A percentile compares a stretch with the other conserved stretches of the same genome.
Conservation (phyloP, 192 early-diverging fungal genomes). For the Dissophora ornata region DNA sequence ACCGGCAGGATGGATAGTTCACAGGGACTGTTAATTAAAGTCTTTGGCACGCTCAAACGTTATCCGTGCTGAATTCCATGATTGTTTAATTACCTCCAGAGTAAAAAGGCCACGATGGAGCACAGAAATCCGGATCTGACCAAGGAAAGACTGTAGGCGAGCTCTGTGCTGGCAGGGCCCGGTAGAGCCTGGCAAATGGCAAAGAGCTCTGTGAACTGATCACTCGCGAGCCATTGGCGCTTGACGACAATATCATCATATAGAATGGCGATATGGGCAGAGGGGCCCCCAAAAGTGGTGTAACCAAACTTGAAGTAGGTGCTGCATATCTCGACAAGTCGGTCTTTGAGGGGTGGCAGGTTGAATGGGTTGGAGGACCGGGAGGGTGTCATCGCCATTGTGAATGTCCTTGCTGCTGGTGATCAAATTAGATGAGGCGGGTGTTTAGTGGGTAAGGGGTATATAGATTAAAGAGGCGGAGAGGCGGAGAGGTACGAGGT, state of each 20-base stretch:
- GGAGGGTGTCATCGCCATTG: not conserved
- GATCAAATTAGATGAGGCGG: not conserved
- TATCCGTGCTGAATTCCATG: not conserved
- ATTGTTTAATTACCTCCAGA: constrained; percentile 60
- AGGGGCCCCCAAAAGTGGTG: constrained; percentile 73
- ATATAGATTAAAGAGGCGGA: not conserved
- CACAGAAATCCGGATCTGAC: constrained; percentile 61
- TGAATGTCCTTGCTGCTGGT: no score
- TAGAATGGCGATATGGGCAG: constrained; percentile 68
- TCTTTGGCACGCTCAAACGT: constrained; percentile 37
- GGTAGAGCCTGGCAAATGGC: constrained; percentile 72
- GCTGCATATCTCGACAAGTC: constrained; percentile 25
- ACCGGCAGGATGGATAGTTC: no score
- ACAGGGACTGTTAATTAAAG: no score
- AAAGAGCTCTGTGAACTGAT: constrained; percentile 73
- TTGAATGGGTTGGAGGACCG: constrained; percentile 2
- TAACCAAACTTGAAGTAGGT: constrained; percentile 63
- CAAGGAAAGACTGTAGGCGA: constrained; percentile 64
- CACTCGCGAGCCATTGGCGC: constrained; percentile 63
- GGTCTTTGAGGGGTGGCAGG: constrained; percentile 24
- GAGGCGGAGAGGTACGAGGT: no score
- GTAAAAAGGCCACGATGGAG: constrained; percentile 60
- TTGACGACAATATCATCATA: constrained; percentile 65
- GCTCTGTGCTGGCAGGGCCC: constrained; percentile 66
- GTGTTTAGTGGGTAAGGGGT: not conserved